A percentile compares a stretch with the other conserved stretches of the same genome.
Evolutionary conservation across 768 basidiomycete species (phyloP).

Genomic region (Tubosaeta sp.): DNA sequence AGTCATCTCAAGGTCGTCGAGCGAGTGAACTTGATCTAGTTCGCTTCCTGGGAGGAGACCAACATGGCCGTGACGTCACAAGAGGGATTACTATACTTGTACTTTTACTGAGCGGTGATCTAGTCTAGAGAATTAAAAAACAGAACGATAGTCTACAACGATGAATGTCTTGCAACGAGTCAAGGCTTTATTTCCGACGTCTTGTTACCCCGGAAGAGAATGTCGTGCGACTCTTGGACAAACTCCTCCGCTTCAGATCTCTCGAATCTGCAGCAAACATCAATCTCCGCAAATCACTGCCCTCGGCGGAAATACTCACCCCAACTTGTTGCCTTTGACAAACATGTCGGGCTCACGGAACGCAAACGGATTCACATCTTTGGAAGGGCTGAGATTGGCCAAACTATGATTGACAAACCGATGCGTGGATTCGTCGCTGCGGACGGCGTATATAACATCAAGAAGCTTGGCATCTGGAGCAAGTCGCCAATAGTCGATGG

Average conservation of each 20-base stretch:
- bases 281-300: slow-evolving; percentile 14
- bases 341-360: slow-evolving; percentile 85
- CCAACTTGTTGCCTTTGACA: slow-evolving; percentile 70
- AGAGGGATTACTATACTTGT: background rate
- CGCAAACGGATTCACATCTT: slow-evolving; percentile 88
- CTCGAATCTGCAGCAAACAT: slow-evolving; percentile 49
- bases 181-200: slow-evolving; percentile 26
- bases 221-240: slow-evolving; percentile 55
- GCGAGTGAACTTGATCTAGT: background rate
- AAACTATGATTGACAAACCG: slow-evolving; percentile 95
- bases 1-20: slow-evolving; percentile 10
- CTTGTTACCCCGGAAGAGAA: slow-evolving; percentile 37
- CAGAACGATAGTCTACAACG: background rate
- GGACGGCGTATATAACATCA: slow-evolving; percentile 87
- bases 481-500: slow-evolving; percentile 94
- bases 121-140: slow-evolving; percentile 11
- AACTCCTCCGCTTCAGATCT: slow-evolving; percentile 63
- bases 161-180: slow-evolving; percentile 8
- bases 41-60: background rate
- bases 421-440: slow-evolving; percentile 91
- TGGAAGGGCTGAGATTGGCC: slow-evolving; percentile 72
- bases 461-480: slow-evolving; percentile 66
- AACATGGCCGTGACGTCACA: slow-evolving; percentile 26
- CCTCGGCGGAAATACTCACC: slow-evolving; percentile 42
- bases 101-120: slow-evolving; percentile 20